Conservation (phyloP, 192 early-diverging fungal genomes). For the Mortierella antarctica region DNA sequence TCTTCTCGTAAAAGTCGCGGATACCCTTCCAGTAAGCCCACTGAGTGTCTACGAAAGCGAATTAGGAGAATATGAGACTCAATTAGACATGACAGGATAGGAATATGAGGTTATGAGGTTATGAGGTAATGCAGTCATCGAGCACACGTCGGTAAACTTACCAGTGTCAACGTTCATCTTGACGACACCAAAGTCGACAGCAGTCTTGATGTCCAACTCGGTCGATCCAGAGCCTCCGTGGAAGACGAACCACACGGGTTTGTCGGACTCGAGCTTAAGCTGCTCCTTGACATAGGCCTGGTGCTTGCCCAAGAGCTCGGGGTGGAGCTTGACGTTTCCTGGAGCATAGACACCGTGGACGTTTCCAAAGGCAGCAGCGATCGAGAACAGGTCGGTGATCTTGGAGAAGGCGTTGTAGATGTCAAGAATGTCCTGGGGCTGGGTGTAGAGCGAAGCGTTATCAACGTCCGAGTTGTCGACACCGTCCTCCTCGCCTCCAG, state of each 20-base stretch:
- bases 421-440: slow-evolving; percentile 96
- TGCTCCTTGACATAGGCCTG: slow-evolving; percentile 85
- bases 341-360: slow-evolving; percentile 97
- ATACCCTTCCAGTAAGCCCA: slow-evolving; percentile 95
- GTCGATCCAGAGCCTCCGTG: slow-evolving; percentile 97
- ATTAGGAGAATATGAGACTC: not conserved
- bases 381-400: slow-evolving; percentile 91
- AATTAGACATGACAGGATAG: no score
- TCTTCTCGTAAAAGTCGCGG: slow-evolving; percentile 85
- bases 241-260: slow-evolving; percentile 97
- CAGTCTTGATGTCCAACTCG: slow-evolving; percentile 83
- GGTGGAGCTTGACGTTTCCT: slow-evolving; percentile 95
- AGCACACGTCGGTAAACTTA: not conserved
- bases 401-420: slow-evolving; percentile 90
- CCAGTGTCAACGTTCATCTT: slow-evolving; percentile 99
- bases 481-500: slow-evolving; percentile 98
- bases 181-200: slow-evolving; percentile 86
- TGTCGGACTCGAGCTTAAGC: slow-evolving; percentile 63
- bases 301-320: slow-evolving; percentile 92
- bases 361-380: slow-evolving; percentile 96
- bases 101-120: no score
- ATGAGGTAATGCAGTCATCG: no score
- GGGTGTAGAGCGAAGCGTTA: slow-evolving; percentile 91
- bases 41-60: slow-evolving; percentile 79
- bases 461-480: slow-evolving; percentile 96